phyloP scores from a whole-genome alignment of 495 filamentous ascomycete genomes.

The Xylaria grammica region DNA sequence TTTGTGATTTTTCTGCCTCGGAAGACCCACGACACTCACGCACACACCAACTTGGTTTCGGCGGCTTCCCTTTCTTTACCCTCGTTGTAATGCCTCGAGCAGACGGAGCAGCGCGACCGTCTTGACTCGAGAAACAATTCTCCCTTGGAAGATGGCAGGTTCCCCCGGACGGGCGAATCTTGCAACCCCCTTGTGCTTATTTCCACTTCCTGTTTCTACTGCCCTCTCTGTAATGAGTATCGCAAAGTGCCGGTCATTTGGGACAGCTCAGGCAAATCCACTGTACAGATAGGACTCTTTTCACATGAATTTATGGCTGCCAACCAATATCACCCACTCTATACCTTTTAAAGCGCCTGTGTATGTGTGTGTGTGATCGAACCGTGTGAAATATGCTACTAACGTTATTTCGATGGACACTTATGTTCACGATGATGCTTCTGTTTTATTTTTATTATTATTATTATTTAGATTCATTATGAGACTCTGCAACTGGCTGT shows the following conservation, averaged over 20 bases:
- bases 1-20: constrained; percentile 27
- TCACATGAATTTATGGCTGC: constrained; percentile 35
- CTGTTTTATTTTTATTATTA: too few relatives aligned
- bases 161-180: constrained; percentile 3
- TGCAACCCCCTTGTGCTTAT: constrained; percentile 32
- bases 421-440: too few relatives aligned
- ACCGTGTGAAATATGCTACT: too few relatives aligned
- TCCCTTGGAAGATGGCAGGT: constrained; percentile 17
- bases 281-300: constrained; percentile 39
- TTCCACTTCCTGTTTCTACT: constrained; percentile 26
- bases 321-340: constrained; percentile 26
- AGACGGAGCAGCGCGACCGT: constrained; percentile 43
- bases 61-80: constrained; percentile 52
- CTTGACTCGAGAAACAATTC: constrained; percentile 37
- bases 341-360: too few relatives aligned
- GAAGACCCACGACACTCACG: constrained; percentile 29
- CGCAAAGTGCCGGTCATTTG: constrained; percentile 46
- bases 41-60: constrained; percentile 30
- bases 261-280: constrained; percentile 34
- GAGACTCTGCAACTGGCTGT: too few relatives aligned
- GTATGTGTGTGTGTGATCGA: background rate
- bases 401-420: too few relatives aligned
- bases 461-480: too few relatives aligned
- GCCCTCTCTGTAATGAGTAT: constrained; percentile 15
- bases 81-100: constrained; percentile 60